Evolutionary conservation across 441 rosid genomes (phyloP), one percentile per base, ranked within the genome.

Genomic region (Iberis amara): DNA sequence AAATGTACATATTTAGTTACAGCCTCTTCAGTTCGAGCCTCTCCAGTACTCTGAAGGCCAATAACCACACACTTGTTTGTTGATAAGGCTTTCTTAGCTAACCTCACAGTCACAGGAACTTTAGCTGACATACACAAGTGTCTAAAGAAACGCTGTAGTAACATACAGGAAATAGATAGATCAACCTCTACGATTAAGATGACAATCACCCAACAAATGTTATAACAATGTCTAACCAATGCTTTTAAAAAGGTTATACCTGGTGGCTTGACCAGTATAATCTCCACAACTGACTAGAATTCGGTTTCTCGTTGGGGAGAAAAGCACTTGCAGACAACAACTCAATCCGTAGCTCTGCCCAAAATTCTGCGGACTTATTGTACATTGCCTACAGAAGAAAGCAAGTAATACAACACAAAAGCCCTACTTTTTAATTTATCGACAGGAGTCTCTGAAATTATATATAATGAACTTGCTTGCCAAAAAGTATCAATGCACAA

Each of bases 31-130:
- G 97, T 94, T 39, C 99, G 80, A 60, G 99, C 99, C 75, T 94
- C 99, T 68, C 99, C 99, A 3, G 99, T 94, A 74, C 99, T 94
- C 79, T 89, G 97, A 52, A 94, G 97, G 61, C 99, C 99, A 68
- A 94, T 71, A 61, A 94, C 99, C 67, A 89, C 99, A 69, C 97
- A 94, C 73, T 89, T 86, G 64, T 78, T 74, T 53, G 83, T 76
- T 39, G 31, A 13, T 59, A 94, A 79, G 53, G 96, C 99, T 69
- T 81, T 77, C 65, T 85, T 76, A 24, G 97, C 86, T 46, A 94
- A 81, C 76, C 82, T 85, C 53, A 94, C 95, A 12, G 94, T 65
- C 52, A 81, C 87, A 70, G 99, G 99, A 68, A 86, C 99, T 82
- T 94, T 94, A 39, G 99, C 95, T 24, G 99, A 86, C 97, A 94